Percentiles rank a stretch among this genome's conserved stretches.
These are phyloP conservation scores for Boletus coccyginus DNA, from an alignment of 768 basidiomycete species.

Conservation along the genomic window DNA sequence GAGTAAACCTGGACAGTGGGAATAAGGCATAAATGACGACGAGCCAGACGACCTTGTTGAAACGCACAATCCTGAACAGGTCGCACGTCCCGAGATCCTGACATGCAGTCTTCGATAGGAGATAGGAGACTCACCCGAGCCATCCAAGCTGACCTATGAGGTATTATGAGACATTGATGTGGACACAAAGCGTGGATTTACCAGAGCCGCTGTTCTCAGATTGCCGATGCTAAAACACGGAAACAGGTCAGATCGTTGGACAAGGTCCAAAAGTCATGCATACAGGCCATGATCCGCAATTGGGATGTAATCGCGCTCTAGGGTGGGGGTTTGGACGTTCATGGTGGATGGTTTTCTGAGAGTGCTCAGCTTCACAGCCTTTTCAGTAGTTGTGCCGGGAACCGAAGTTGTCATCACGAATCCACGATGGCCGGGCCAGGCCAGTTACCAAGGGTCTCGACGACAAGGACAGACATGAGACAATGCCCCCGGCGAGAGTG, in stretches of 20 bases:
- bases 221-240: slow-evolving; percentile 65
- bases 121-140: slow-evolving; percentile 56
- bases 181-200: slow-evolving; percentile 23
- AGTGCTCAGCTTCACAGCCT: neutral
- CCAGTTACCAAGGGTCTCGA: neutral
- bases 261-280: slow-evolving; percentile 23
- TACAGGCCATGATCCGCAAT: slow-evolving; percentile 82
- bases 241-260: slow-evolving; percentile 9
- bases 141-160: slow-evolving; percentile 67
- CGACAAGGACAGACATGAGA: neutral
- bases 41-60: neutral
- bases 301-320: slow-evolving; percentile 64
- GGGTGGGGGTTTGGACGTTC: slow-evolving; percentile 53
- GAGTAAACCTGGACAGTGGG: neutral
- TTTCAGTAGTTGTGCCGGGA: neutral
- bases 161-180: slow-evolving; percentile 3
- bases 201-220: slow-evolving; percentile 76
- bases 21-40: neutral
- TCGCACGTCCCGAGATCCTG: neutral
- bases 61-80: neutral
- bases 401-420: slow-evolving; percentile 6
- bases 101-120: neutral
- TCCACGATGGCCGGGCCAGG: slow-evolving; percentile 1
- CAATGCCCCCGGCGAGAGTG: neutral
- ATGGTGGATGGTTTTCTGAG: slow-evolving; percentile 13